These are phyloP conservation scores for Diaporthe australafricana DNA, from an alignment of 2,329 filamentous ascomycete genomes.

Conservation along the genomic window DNA sequence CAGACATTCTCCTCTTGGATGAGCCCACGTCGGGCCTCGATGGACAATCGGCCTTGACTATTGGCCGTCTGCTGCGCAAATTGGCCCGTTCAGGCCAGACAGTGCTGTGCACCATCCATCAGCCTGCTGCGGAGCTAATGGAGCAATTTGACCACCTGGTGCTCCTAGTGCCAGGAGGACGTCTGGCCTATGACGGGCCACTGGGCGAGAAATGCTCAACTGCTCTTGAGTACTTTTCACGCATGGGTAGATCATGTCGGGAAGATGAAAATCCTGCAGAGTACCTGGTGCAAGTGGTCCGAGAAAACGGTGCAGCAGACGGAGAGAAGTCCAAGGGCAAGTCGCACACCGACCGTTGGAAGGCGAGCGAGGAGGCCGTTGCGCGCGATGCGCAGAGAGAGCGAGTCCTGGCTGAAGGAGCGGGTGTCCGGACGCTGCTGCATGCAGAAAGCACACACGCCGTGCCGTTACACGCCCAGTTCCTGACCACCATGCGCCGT, in stretches of 20 bases:
- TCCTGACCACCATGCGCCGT: constrained; percentile 49
- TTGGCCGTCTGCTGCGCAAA: neutral
- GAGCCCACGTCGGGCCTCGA: constrained; percentile 17
- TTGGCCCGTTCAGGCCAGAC: neutral
- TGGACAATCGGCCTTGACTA: constrained; percentile 1
- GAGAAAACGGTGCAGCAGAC: too few relatives aligned
- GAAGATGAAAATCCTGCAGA: constrained; percentile 13
- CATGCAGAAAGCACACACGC: neutral
- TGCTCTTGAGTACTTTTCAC: neutral
- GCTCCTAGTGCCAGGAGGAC: constrained; percentile 1
- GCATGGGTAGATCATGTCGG: neutral
- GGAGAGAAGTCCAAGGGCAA: too few relatives aligned
- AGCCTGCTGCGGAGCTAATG: constrained; percentile 6
- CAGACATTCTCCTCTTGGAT: constrained; percentile 10
- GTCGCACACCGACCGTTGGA: neutral
- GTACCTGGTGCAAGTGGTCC: neutral
- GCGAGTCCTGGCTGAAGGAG: too few relatives aligned
- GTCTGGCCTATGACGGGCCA: neutral
- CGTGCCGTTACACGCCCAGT: neutral
- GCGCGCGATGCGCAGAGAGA: too few relatives aligned
- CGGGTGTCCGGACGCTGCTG: too few relatives aligned
- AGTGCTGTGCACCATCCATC: constrained; percentile 4
- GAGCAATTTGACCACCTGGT: constrained; percentile 5
- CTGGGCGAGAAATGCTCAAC: neutral
- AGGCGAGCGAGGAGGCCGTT: neutral